Percentiles rank a stretch among this genome's conserved stretches.
These are phyloP conservation scores for Mrakia frigida DNA, from an alignment of 768 basidiomycete species.

Conservation along the genomic window DNA sequence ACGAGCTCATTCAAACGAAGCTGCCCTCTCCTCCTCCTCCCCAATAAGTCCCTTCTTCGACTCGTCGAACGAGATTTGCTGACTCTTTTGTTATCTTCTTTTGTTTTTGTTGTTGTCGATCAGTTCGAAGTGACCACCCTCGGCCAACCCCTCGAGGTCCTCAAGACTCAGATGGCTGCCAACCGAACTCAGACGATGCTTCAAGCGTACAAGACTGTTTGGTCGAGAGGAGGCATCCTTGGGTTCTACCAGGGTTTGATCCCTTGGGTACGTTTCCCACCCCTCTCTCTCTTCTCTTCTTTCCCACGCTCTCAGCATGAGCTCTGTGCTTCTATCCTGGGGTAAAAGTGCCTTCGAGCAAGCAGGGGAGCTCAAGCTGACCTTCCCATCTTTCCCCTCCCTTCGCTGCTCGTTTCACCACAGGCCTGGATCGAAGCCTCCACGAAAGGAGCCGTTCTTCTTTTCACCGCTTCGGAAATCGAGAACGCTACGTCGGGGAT, in stretches of 20 bases:
- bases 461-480: slow-evolving; percentile 94
- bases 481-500: slow-evolving; percentile 61
- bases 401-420: background rate
- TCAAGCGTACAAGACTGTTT: slow-evolving; percentile 76
- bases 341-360: too few species aligned
- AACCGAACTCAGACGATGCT: slow-evolving; percentile 87
- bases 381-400: slow-evolving; percentile 1
- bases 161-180: slow-evolving; percentile 99
- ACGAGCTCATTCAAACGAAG: background rate
- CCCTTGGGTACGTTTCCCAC: slow-evolving; percentile 70
- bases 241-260: slow-evolving; percentile 98
- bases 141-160: slow-evolving; percentile 93
- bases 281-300: background rate
- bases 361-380: background rate
- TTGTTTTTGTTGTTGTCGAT: background rate
- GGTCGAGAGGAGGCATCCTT: slow-evolving; percentile 78
- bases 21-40: background rate
- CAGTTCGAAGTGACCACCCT: slow-evolving; percentile 82
- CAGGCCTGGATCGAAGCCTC: slow-evolving; percentile 99
- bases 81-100: too few species aligned
- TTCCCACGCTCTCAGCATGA: background rate
- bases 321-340: background rate
- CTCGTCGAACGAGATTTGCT: background rate
- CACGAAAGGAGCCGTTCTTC: slow-evolving; percentile 91
- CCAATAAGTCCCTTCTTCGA: too few species aligned